Evolutionary conservation across 2,329 filamentous ascomycete genomes (phyloP).

Genomic region (Hypoxylon sp.): DNA sequence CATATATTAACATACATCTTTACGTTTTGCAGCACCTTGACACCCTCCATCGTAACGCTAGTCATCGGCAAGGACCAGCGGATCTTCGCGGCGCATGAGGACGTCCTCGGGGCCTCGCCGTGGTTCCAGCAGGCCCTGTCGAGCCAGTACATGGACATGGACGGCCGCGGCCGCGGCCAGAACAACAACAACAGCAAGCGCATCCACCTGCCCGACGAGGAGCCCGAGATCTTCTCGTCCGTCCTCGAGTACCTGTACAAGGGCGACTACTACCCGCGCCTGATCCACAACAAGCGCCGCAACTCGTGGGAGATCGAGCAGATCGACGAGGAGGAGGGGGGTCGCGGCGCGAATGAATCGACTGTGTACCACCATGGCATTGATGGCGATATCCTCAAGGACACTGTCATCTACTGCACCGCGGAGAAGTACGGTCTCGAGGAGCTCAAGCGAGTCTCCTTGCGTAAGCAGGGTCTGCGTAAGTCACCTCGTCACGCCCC

Average conservation of each 20-base stretch:
- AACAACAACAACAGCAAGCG: constrained; percentile 70
- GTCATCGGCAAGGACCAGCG: constrained; percentile 82
- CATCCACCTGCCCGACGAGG: constrained; percentile 83
- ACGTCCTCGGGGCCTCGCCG: constrained; percentile 78
- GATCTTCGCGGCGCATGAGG: constrained; percentile 91
- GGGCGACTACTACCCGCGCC: constrained; percentile 87
- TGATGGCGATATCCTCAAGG: constrained; percentile 78
- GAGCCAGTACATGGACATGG: constrained; percentile 67
- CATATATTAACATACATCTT: constrained; percentile 27
- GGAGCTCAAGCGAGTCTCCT: constrained; percentile 82
- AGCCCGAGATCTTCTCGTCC: constrained; percentile 89
- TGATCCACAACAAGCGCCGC: constrained; percentile 81
- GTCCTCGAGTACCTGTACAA: constrained; percentile 93
- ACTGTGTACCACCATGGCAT: constrained; percentile 74
- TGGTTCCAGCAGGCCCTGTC: constrained; percentile 76
- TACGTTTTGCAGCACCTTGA: constrained; percentile 56
- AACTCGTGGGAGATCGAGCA: constrained; percentile 86
- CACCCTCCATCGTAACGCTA: constrained; percentile 79
- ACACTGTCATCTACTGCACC: constrained; percentile 90
- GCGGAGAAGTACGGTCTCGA: constrained; percentile 85
- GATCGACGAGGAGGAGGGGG: constrained; percentile 53
- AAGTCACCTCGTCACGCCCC: constrained; percentile 45
- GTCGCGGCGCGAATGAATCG: constrained; percentile 62
- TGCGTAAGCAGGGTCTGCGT: constrained; percentile 90
- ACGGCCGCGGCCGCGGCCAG: constrained; percentile 74